Base-by-base conservation (phyloP, 495 filamentous ascomycete species). In the Neurospora sp. region DNA sequence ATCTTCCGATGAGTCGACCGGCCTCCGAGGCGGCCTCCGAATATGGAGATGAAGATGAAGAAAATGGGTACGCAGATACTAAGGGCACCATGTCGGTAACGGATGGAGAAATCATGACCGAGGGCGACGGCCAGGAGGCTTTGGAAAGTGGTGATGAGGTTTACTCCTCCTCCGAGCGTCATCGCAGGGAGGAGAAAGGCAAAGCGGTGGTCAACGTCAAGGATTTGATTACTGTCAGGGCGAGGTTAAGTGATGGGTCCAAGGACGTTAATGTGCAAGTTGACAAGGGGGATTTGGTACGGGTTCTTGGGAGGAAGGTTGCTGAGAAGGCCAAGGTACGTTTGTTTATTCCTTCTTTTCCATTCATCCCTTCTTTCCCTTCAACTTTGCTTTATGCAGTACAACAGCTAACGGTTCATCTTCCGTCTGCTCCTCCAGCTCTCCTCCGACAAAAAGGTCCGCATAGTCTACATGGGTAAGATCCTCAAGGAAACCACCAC, bases 401-500 rank as follows among this genome's bases (percentile, higher is more conserved):
- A 17, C 22, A 37, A 17, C 22, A 37, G 68, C 79, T 78, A 68
- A 83, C 72, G 3, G 8, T 3, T n/a, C n/a, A 8, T 44, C 41
- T 8, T 17, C 45, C 10, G 37, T 10, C 9, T 61, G 14, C 41
- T 41, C 2, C 7, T 20, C 1, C 70, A 87, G 84, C 82, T 92
- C 31, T 75, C 86, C 1, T 79, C 81, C 65, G 79, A 81, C 38
- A 88, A 87, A 73, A 86, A 84, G 39, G 82, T 97, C 31, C 88
- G 86, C 45, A 86, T 97, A 38, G 91, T 86, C 45, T 96, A 95
- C 78, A 86, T 96, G 78, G 94, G 94, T 69, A 91, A 88, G 76
- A 87, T 94, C 44, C 85, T 97, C 17, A 88, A 90, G 72, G 93
- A 96, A 75, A 83, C 84, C 40, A 76, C 85, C 35, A 82, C 91